Base-by-base conservation (phyloP, 2,329 filamentous ascomycete genomes). In the Nigrograna mackinnonii region DNA sequence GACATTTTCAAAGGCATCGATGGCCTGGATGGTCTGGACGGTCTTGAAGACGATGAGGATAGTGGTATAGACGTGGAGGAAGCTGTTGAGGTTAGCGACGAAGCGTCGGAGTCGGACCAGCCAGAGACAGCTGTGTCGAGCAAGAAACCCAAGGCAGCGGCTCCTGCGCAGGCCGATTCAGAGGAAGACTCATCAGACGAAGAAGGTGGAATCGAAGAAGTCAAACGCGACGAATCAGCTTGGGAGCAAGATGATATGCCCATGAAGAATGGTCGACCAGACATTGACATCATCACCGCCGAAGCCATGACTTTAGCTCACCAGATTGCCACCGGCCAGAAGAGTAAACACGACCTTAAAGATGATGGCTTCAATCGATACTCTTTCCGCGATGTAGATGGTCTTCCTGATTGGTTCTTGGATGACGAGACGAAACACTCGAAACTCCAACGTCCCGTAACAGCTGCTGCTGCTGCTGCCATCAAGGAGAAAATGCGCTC, bases 301-400 rank as follows among this genome's bases (percentile, higher is more conserved):
- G 94, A 99, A 76, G 94, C 95, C 51, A 99, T 99, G 94, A 95
- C 92, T 1, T 79, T 99, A 13, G 95, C 94, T 1, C 94, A 97
- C 53, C 83, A 90, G 62, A 85, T 99, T 45, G 94, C 91, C 3
- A 90, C 87, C 0, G 92, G 92, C 33, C 80, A 92, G 64, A 91
- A 86, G 68, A 87, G 85, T 1, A 86, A 82, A 34, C 71, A 86
- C 41, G 89, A 96, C 55, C 75, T 96, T 4, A 75, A 92, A 34
- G 95, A 99, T 61, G 92, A 97, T 48, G 86, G 85, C 30, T 99
- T 94, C 79, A 96, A 96, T 76, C 94, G 90, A 68, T 89, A 87
- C 65, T 83, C 91, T 3, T 91, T 96, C 75, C 89, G 91, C 38
- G 92, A 97, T 64, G 80, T 84, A 4, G 92, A 97, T 53, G 91